These are phyloP conservation scores for Phytomonas sp. DNA, from an alignment of 208 protist species.

Conservation along the genomic window DNA sequence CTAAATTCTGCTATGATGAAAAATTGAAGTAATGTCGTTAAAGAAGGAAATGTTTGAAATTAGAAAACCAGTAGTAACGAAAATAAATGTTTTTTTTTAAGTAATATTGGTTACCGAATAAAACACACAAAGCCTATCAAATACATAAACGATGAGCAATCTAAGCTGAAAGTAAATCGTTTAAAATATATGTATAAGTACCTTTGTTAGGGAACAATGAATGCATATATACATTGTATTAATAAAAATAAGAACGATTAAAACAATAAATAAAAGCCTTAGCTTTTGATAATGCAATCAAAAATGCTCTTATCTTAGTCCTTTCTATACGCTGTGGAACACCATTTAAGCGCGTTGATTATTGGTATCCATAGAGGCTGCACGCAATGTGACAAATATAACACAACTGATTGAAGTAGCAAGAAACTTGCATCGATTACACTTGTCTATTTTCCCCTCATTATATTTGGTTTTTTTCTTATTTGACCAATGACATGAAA, in stretches of 20 bases:
- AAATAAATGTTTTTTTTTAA: not conserved
- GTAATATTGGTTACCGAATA: not conserved
- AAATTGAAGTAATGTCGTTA: not conserved
- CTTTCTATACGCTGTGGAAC: not conserved
- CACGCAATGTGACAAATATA: not conserved
- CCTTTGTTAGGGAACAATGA: not conserved
- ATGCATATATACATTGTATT: not conserved
- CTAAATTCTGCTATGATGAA: not conserved
- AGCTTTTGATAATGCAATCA: not conserved
- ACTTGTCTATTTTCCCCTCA: not conserved
- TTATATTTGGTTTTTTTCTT: not conserved
- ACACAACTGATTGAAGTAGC: not conserved
- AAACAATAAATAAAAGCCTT: not conserved
- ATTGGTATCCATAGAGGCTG: not conserved
- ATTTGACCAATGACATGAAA: not conserved
- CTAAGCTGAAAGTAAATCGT: not conserved
- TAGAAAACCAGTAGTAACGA: not conserved
- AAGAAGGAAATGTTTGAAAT: not conserved
- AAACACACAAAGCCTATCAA: not conserved
- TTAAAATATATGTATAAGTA: not conserved
- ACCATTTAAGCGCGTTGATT: not conserved
- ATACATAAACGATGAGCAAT: conserved; percentile 6
- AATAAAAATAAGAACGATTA: not conserved
- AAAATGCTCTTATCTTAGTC: not conserved
- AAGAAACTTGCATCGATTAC: not conserved